Base-by-base conservation (phyloP, 164 flowering plant species). In the Cinnamomum micranthum region DNA sequence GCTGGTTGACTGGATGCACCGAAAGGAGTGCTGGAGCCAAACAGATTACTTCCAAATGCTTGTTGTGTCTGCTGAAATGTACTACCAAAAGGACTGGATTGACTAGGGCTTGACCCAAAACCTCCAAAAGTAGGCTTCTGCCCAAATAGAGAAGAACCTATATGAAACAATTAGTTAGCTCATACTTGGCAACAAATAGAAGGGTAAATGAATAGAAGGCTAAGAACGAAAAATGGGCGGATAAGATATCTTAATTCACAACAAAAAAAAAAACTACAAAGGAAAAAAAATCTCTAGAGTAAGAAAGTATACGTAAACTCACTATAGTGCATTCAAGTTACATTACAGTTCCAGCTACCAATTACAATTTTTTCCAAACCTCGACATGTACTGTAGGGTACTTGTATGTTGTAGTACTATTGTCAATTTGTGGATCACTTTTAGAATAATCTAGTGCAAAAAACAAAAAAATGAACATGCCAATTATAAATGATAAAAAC, bases 71-170 rank as follows among this genome's bases (percentile, higher is more conserved):
- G 97, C 74, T 88, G 97, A 82, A 80, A 84, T 71, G 98, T 31
- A 31, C 92, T 82, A 69, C 98, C 98, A 87, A 96, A 96, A 22
- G 99, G 97, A 84, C 87, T 89, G 50, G 93, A 67, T 79, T 86
- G 97, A 78, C 87, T 81, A 47, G 92, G 81, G 60, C 85, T 83
- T 62, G 98, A 85, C 58, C 97, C 97, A 87, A 93, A 93, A 11
- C 88, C 93, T 75, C 98, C 98, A 83, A 92, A 93, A 63, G 88
- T 84, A 76, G 98, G 91, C 81, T 90, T 90, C 83, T 88, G 93
- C 65, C 95, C 97, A 83, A 91, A 93, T 4, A 76, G 72, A 77
- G 95, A 89, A 31, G 35, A 31, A 31, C 35, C 35, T 31, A 31
- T 31, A 31, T 31, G 35, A 31, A 31, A 31, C 6, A 31, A 31